Evolutionary conservation across 208 protist species (phyloP), one percentile per base, ranked within the genome.

Genomic region (Crithidia thermophila): DNA sequence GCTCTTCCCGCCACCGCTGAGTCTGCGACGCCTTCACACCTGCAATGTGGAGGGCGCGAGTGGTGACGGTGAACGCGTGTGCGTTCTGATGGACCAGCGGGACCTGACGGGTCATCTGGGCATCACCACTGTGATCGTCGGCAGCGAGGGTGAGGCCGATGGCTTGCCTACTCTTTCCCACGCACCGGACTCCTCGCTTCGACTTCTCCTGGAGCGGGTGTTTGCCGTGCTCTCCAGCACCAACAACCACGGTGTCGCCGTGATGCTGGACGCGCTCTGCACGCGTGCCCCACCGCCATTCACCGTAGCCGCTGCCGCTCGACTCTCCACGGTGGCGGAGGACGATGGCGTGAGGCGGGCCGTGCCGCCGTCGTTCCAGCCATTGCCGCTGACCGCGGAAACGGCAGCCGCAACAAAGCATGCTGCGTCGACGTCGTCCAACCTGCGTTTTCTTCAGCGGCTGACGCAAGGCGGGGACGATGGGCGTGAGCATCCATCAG

Each of bases 81-180:
- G 72, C 9, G 72, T 93, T 37, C 30, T 93, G 25, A n/a, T 83
- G 11, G 75, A 85, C 28, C 75, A 80, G 42, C 37, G 76, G n/a
- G 64, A 82, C 31, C 23, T 88, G 33, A 82, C 82, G 30, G 84
- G 82, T 0, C 78, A 73, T 28, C 64, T 94, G 11, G 88, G 84
- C 14, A 63, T 85, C 10, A 80, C 85, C 23, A 82, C 69, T 10
- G 79, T 90, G 21, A 72, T 75, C 1, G 87, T 84, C 11, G 87
- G 74, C 2, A 77, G 66, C 9, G 47, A 79, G 25, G 61, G n/a
- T n/a, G n/a, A n/a, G n/a, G n/a, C n/a, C n/a, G n/a, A n/a, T n/a
- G n/a, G n/a, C n/a, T n/a, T n/a, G n/a, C n/a, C n/a, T n/a, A n/a
- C n/a, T n/a, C n/a, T n/a, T n/a, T n/a, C n/a, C n/a, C n/a, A n/a